Evolutionary conservation across 352 stramenopile species (phyloP), one percentile per base, ranked within the genome.

Genomic region (Hyaloperonospora arabidopsidis): DNA sequence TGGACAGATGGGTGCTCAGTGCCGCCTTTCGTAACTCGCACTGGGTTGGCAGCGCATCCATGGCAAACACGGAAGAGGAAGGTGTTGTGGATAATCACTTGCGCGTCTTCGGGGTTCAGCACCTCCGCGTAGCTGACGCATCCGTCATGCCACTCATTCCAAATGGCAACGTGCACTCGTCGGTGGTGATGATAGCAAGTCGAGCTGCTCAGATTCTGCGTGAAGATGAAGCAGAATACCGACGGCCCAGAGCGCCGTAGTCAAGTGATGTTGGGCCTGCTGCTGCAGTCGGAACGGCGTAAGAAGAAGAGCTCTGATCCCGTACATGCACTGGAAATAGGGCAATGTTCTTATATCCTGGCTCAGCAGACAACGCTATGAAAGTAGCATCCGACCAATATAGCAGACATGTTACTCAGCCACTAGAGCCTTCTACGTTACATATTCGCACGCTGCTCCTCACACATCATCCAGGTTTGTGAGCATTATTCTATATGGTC

Each of bases 11-110:
- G 77, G 74, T 96, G 6, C 54, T 68, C 17, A 43, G 68, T 29
- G 68, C 82, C 44, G 65, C 86, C 2, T 87, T 93, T 36, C 72
- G 73, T 22, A 96, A 96, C 54, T 85, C 75, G 12, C 86, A 95
- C 47, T 95, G 86, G 86, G 79, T 88, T 22, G 79, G 87, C 25
- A 89, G 75, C 57, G 80, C 80, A 13, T 67, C 75, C 2, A 95
- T 96, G 81, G 82, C 59, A 17, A 52, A 48, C 1, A 53, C 54
- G 1, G 57, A 73, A 28, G 46, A 72, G 1, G 61, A 74, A 0
- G 76, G 61, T 25, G 78, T 88, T 36, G 78, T 88, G 29, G 76
- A 86, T 54, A 68, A 54, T 18, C 72, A 71, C 21, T 54, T 88
- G 36, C 74, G 73, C 1, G 78, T 88, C 1, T 88, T 85, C 49